Evolutionary conservation across 1,139 yeast genomes (phyloP), one percentile per base, ranked within the genome.

Genomic region (Sugiyamaella paludigena): DNA sequence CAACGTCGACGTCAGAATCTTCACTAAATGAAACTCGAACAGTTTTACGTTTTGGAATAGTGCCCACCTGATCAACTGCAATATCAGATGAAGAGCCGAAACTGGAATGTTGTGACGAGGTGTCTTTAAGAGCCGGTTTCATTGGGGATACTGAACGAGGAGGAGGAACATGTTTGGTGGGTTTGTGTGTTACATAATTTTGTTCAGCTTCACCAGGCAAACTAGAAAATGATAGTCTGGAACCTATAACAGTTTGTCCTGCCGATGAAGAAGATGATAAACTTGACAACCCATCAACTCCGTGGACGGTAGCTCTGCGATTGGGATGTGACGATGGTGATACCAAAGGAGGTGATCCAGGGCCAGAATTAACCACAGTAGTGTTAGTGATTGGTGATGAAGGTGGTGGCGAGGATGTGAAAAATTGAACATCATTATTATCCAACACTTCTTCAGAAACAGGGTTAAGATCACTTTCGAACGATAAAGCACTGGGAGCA

Each of bases 401-500:
- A 6, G 45, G 50, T 11, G 45, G 26, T 4, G 45, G n/a, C 7
- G 45, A 48, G 12, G 51, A 31, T 2, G 51, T 31, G 38, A 48
- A 43, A 36, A 48, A 48, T 12, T 35, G 31, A 1, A 48, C 36
- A 31, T 35, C 43, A 12, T 44, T 32, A 19, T 40, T 13, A 13
- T 43, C 47, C 13, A 49, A 52, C 19, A 54, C 63, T 41, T 65
- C 69, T 53, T 68, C 72, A 15, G 58, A 56, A 19, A 67, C 70
- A 1, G 69, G 62, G 40, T 61, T 61, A 44, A 68, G 55, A 45
- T 68, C 72, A 19, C 63, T 56, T 40, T 67, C 71, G 49, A 60
- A 60, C 5, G 67, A 60, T 39, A 62, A 48, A 24, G 64, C 49
- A 7, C 64, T 57, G 10, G 64, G 55, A 2, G 65, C 63, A 40